Conservation (phyloP, 495 filamentous ascomycete genomes). For the Lasiosphaeria ovina region DNA sequence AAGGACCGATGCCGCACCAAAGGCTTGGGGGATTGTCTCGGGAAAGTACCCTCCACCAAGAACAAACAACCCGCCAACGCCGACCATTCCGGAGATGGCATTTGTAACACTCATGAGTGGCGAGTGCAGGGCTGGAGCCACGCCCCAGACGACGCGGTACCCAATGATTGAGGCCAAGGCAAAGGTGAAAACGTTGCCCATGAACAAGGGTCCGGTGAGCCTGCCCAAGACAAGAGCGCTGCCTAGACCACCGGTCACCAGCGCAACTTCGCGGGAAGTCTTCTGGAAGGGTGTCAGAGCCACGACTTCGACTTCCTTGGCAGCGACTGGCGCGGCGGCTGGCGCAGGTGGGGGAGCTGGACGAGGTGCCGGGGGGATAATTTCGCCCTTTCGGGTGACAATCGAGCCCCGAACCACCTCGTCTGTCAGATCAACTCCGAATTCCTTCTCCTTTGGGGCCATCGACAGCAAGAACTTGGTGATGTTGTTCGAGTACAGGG, state of each 20-base stretch:
- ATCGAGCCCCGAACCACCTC: slow-evolving; percentile 79
- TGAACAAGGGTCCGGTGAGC: slow-evolving; percentile 72
- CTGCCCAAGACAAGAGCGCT: slow-evolving; percentile 70
- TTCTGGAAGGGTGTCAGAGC: slow-evolving; percentile 77
- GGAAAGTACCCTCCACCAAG: slow-evolving; percentile 73
- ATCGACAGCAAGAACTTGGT: slow-evolving; percentile 79
- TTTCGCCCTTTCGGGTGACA: slow-evolving; percentile 68
- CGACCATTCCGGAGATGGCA: slow-evolving; percentile 84
- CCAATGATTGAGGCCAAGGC: slow-evolving; percentile 75
- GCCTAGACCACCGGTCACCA: slow-evolving; percentile 71
- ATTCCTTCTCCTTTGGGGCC: slow-evolving; percentile 68
- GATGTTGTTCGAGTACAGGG: slow-evolving; percentile 84
- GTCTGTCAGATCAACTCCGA: slow-evolving; percentile 70
- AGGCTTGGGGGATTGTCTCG: slow-evolving; percentile 68
- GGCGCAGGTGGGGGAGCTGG: slow-evolving; percentile 67
- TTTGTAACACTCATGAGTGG: slow-evolving; percentile 86
- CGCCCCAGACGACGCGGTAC: slow-evolving; percentile 79
- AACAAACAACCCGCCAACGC: slow-evolving; percentile 77
- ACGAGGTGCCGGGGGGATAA: slow-evolving; percentile 69
- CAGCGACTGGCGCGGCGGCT: slow-evolving; percentile 45
- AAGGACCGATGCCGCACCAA: slow-evolving; percentile 75
- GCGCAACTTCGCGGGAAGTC: slow-evolving; percentile 63
- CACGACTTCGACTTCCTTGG: slow-evolving; percentile 56
- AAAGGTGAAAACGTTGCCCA: slow-evolving; percentile 78
- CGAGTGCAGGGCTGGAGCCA: slow-evolving; percentile 71